Conservation (phyloP, 164 flowering plant genomes). For the Litsea cubeba region DNA sequence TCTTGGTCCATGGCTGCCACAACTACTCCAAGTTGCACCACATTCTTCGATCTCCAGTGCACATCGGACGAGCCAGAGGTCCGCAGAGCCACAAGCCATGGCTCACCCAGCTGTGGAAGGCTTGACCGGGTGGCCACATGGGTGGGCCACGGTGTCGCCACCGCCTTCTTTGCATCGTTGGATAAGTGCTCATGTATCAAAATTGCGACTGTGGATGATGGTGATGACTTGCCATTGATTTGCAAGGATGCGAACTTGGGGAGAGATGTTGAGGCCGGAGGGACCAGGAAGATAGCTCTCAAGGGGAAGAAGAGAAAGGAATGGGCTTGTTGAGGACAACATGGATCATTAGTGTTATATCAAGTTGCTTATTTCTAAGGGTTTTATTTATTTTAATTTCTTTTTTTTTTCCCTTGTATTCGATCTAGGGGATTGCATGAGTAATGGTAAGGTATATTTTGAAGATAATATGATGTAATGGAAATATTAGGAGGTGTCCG, state of each 20-base stretch:
- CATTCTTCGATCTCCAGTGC: constrained; percentile 34
- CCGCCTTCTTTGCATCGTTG: constrained; percentile 65
- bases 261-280: constrained; percentile 8
- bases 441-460: too few species aligned
- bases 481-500: neutral
- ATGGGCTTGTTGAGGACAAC: constrained; percentile 18
- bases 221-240: constrained; percentile 56
- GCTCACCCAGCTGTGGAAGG: constrained; percentile 35
- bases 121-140: constrained; percentile 68
- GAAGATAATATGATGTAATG: neutral
- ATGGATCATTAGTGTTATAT: constrained; percentile 8
- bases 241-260: constrained; percentile 33
- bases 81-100: constrained; percentile 23
- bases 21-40: constrained; percentile 25
- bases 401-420: neutral
- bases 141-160: constrained; percentile 53
- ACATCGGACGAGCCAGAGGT: constrained; percentile 25
- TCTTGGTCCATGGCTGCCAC: constrained; percentile 32
- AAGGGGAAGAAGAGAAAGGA: constrained; percentile 41
- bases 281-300: constrained; percentile 21
- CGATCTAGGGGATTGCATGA: too few species aligned
- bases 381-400: neutral
- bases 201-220: constrained; percentile 54
- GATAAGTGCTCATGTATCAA: constrained; percentile 72
- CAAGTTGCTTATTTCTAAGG: neutral